A percentile compares a stretch with the other conserved stretches of the same genome.
Evolutionary conservation across 1,284 basidiomycete species (phyloP).

Genomic region (Rhodotorula glutinis): DNA sequence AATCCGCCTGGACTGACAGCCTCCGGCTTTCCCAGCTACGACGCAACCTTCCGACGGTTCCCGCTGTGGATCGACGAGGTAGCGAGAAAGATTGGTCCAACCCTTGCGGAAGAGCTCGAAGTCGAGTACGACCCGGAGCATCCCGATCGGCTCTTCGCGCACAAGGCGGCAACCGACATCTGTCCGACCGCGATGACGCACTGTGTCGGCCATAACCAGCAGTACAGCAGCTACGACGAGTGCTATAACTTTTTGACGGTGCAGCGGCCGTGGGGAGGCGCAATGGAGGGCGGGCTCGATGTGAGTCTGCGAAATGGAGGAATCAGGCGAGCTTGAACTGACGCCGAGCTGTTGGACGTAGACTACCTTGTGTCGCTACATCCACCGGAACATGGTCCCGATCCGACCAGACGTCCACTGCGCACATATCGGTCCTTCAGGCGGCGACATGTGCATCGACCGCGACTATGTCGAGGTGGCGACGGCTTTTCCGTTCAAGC

Average conservation of each 20-base stretch:
- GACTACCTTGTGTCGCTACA: conserved; percentile 11
- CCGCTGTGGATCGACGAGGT: not conserved
- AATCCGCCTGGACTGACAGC: not conserved
- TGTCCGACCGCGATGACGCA: conserved; percentile 4
- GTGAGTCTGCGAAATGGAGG: not conserved
- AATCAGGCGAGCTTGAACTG: not conserved
- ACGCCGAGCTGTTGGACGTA: not conserved
- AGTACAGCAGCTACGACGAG: conserved; percentile 11
- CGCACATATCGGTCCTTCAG: conserved; percentile 9
- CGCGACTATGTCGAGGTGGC: conserved; percentile 1
- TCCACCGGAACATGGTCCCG: conserved; percentile 11
- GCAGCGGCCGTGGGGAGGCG: not conserved
- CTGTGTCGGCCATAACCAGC: conserved; percentile 7
- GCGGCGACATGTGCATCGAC: conserved; percentile 15
- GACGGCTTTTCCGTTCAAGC: conserved; percentile 4
- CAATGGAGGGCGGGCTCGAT: conserved; percentile 4
- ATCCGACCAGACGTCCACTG: conserved; percentile 9
- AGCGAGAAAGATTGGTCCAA: not conserved
- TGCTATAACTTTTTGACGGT: conserved; percentile 6
- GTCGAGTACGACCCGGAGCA: not conserved
- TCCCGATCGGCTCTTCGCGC: not conserved
- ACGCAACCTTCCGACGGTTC: conserved; percentile 5
- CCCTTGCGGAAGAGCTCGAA: conserved; percentile 1
- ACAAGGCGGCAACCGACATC: conserved; percentile 8
- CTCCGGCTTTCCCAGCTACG: not conserved